A percentile compares a stretch with the other conserved stretches of the same genome.
phyloP scores from a whole-genome alignment of 1,139 yeast species.

The Candida albicans region DNA sequence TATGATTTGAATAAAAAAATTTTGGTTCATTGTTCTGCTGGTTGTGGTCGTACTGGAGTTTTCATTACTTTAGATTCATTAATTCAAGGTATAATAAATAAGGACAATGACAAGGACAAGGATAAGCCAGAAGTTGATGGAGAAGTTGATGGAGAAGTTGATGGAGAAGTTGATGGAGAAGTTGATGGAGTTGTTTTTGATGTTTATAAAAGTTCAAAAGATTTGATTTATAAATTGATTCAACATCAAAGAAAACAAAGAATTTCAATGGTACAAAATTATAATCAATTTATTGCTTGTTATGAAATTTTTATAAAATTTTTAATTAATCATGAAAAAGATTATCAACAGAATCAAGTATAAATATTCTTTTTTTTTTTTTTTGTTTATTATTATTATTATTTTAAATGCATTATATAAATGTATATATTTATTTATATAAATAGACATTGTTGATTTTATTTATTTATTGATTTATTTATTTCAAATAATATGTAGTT shows the following conservation, averaged over 20 bases:
- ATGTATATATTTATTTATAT: not conserved
- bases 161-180: not conserved
- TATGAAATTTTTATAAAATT: constrained; percentile 40
- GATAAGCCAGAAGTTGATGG: too few species aligned
- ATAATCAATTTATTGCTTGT: constrained; percentile 45
- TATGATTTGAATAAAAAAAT: constrained; percentile 23
- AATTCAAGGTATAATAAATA: constrained; percentile 20
- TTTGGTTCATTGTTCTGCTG: constrained; percentile 78
- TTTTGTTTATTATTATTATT: too few species aligned
- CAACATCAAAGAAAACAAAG: constrained; percentile 62
- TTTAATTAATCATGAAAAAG: constrained; percentile 15
- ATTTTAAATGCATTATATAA: not conserved
- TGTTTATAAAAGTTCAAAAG: constrained; percentile 26
- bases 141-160: too few species aligned
- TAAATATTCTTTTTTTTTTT: too few species aligned
- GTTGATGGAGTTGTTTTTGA: not conserved
- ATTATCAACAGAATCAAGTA: too few species aligned
- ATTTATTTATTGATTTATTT: not conserved
- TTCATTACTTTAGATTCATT: constrained; percentile 57
- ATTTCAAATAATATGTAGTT: not conserved
- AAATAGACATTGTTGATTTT: too few species aligned
- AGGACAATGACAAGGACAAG: not conserved
- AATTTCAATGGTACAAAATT: constrained; percentile 64
- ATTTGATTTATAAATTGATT: constrained; percentile 50
- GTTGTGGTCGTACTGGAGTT: constrained; percentile 91